Evolutionary conservation across 305 asterid species (phyloP).

Genomic region (Striga hermonthica): DNA sequence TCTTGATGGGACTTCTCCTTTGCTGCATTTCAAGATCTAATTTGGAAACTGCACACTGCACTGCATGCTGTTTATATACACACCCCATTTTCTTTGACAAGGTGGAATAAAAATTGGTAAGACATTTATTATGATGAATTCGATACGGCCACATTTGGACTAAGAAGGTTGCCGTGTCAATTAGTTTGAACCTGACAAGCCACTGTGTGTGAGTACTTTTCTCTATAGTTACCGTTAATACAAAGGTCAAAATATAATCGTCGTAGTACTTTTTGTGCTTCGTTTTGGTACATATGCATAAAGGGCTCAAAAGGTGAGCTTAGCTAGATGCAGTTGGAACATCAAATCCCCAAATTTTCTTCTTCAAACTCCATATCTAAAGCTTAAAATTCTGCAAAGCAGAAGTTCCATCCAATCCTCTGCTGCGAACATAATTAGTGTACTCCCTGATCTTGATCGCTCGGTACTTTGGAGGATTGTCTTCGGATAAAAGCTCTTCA

Average conservation of each 20-base stretch:
- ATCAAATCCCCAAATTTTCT: not conserved
- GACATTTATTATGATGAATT: no score
- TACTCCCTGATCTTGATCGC: constrained; percentile 44
- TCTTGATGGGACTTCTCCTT: constrained; percentile 36
- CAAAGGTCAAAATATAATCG: no score
- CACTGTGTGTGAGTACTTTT: no score
- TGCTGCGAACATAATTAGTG: constrained; percentile 32
- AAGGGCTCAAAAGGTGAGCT: no score
- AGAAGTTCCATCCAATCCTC: constrained; percentile 57
- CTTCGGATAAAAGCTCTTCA: constrained; percentile 46
- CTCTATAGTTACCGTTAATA: no score
- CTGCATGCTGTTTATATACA: not conserved
- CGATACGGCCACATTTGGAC: no score
- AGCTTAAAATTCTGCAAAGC: constrained; percentile 46
- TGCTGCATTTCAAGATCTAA: constrained; percentile 42
- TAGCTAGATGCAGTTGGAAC: no score
- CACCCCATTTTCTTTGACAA: not conserved
- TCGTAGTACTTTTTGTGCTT: no score
- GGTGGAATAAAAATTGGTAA: no score
- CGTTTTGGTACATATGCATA: no score
- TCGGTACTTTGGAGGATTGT: constrained; percentile 45
- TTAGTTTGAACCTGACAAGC: no score
- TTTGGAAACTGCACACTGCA: constrained; percentile 1
- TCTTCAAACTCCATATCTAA: not conserved
- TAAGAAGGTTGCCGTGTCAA: no score